Conservation (phyloP, 2,329 filamentous ascomycete genomes). For the Fusarium sp. region DNA sequence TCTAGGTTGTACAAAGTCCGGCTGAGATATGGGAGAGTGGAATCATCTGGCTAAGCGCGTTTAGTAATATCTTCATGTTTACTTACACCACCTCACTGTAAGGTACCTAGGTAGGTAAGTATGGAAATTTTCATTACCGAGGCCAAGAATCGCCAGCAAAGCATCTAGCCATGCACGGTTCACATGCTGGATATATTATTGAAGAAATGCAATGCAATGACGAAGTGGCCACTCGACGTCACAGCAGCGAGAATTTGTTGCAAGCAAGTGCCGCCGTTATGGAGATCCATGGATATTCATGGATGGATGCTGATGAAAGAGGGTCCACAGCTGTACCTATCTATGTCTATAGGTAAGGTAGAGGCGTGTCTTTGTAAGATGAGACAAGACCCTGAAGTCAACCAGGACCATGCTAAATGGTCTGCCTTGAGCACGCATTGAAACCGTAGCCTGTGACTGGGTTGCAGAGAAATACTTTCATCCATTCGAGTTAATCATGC, state of each 20-base stretch:
- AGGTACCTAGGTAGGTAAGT: neutral
- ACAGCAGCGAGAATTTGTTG: conserved; percentile 31
- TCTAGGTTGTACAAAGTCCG: neutral
- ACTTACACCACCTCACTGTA: neutral
- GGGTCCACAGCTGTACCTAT: conserved; percentile 17
- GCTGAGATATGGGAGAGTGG: neutral
- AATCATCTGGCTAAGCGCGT: conserved; percentile 15
- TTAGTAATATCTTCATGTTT: conserved; percentile 20
- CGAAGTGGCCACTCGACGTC: conserved; percentile 40
- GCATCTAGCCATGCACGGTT: neutral
- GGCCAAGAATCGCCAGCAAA: conserved; percentile 14
- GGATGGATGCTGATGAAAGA: conserved; percentile 21
- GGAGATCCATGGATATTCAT: conserved; percentile 22
- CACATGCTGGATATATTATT: conserved; percentile 5
- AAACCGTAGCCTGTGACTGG: conserved; percentile 28
- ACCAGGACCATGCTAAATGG: conserved; percentile 3
- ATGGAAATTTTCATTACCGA: conserved; percentile 5
- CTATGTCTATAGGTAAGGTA: neutral
- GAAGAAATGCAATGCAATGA: conserved; percentile 17
- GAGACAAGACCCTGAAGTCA: conserved; percentile 14
- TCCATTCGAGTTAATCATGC: conserved; percentile 4
- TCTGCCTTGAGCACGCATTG: conserved; percentile 16
- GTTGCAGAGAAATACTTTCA: neutral
- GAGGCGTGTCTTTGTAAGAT: neutral
- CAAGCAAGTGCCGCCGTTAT: conserved; percentile 29